Conservation (phyloP, 1,139 yeast species). For the Taphrina populina region DNA sequence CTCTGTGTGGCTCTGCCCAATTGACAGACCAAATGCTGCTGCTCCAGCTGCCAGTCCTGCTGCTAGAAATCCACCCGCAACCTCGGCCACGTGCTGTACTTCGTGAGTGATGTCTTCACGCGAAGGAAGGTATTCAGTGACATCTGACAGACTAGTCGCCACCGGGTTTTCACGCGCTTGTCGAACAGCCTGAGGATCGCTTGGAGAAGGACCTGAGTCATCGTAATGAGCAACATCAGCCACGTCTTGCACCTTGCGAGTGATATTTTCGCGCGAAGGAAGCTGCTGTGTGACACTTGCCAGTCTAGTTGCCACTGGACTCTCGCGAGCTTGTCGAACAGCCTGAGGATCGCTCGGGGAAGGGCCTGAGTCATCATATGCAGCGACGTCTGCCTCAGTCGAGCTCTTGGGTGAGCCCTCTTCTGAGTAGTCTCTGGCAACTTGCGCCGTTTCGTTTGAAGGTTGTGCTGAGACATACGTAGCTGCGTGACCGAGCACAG, state of each 20-base stretch:
- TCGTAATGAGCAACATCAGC: too few relatives aligned
- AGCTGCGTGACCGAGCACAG: conserved; percentile 14
- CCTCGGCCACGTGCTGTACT: conserved; percentile 16
- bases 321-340: background rate
- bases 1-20: background rate
- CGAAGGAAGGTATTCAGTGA: background rate
- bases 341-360: background rate
- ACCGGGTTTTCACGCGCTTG: conserved; percentile 19
- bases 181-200: conserved; percentile 21
- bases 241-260: too few relatives aligned
- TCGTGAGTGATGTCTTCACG: conserved; percentile 11
- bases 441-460: background rate
- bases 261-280: background rate
- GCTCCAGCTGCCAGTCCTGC: conserved; percentile 21
- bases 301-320: background rate
- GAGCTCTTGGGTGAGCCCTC: background rate
- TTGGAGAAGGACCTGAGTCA: conserved; percentile 19
- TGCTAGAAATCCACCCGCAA: conserved; percentile 12
- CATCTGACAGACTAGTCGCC: background rate
- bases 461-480: background rate
- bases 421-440: background rate
- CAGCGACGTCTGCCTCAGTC: background rate
- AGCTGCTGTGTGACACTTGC: background rate
- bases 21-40: conserved; percentile 11
- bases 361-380: background rate